Conservation (phyloP, 768 basidiomycete genomes). For the Fistulinella prunicolor region DNA sequence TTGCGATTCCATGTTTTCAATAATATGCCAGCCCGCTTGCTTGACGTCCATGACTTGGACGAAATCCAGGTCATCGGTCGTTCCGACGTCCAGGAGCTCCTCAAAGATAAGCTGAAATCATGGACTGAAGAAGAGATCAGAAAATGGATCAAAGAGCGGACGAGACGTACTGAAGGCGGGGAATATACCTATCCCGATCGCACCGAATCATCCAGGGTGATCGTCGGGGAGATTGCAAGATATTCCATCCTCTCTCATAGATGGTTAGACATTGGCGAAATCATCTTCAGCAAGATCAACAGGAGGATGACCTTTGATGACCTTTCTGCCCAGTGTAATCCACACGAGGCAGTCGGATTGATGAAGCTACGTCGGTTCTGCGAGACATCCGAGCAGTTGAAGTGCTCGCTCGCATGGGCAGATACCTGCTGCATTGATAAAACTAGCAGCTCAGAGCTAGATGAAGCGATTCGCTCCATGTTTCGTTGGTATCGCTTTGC, state of each 20-base stretch:
- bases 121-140: not conserved
- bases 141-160: not conserved
- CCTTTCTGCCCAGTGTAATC: not conserved
- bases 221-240: not conserved
- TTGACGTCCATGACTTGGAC: not conserved
- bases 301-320: not conserved
- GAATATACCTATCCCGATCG: not conserved
- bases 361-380: not conserved
- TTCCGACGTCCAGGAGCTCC: not conserved
- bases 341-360: not conserved
- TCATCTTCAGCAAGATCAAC: not conserved
- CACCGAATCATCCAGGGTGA: not conserved
- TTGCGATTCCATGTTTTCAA: not conserved
- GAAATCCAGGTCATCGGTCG: not conserved
- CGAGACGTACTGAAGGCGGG: too few species aligned
- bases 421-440: slow-evolving; percentile 29
- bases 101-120: not conserved
- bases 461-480: slow-evolving; percentile 10
- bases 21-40: not conserved
- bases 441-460: slow-evolving; percentile 6
- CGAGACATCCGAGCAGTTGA: not conserved
- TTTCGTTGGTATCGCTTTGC: slow-evolving; percentile 7
- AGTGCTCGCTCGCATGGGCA: slow-evolving; percentile 24
- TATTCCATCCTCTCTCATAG: not conserved
- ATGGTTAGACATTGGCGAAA: not conserved